These are phyloP conservation scores for Mangifera indica DNA, from an alignment of 345 rosid species.

Conservation along the genomic window DNA sequence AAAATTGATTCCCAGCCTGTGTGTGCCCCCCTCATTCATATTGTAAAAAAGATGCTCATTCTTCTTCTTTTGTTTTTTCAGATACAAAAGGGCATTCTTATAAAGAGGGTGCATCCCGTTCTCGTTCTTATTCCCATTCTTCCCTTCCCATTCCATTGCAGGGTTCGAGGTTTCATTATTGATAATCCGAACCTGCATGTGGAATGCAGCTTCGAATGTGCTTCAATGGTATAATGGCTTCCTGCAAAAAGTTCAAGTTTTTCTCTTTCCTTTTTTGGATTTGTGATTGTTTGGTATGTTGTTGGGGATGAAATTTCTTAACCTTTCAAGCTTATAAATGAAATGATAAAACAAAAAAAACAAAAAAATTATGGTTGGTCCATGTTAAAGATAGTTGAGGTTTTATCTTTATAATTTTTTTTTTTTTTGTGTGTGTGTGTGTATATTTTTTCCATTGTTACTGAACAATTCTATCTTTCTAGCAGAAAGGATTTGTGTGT, in stretches of 20 bases:
- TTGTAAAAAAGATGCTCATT: background rate
- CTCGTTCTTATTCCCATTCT: background rate
- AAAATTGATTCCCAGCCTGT: background rate
- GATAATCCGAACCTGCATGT: background rate
- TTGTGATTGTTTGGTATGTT: background rate
- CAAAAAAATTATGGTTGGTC: no score
- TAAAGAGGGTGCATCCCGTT: background rate
- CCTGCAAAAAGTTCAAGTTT: no score
- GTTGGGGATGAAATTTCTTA: no score
- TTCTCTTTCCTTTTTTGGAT: background rate
- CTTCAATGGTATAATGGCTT: background rate
- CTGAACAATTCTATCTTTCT: no score
- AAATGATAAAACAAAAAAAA: no score
- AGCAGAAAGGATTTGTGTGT: no score
- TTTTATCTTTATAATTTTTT: no score
- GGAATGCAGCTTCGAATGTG: background rate
- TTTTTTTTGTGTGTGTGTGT: no score
- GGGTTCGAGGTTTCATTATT: conserved; percentile 1
- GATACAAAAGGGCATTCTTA: background rate
- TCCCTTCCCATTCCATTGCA: background rate
- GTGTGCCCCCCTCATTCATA: background rate
- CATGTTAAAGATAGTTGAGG: no score
- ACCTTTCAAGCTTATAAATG: no score
- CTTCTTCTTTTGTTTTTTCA: background rate
- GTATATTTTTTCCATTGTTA: no score